phyloP scores from a whole-genome alignment of 2,329 filamentous ascomycete genomes.

The Paecilomyces fulvus region DNA sequence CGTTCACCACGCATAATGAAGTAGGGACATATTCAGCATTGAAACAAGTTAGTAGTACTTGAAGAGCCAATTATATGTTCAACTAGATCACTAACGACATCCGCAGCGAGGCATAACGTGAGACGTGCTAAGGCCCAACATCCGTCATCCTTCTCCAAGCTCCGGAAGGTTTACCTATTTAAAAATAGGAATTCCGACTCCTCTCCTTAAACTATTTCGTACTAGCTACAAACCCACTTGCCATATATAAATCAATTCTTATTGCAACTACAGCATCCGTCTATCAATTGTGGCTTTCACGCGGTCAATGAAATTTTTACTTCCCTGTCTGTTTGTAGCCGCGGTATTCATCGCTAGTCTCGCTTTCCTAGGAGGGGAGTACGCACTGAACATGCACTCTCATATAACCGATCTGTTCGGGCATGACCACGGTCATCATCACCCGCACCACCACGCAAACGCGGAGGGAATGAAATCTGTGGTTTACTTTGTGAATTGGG shows the following conservation, averaged over 20 bases:
- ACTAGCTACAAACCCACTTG: not conserved
- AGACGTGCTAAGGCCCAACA: not conserved
- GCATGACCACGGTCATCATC: not conserved
- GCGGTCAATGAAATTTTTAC: not conserved
- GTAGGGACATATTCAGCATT: not conserved
- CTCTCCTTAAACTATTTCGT: not conserved
- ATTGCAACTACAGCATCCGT: not conserved
- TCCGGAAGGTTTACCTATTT: not conserved
- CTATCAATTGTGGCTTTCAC: not conserved
- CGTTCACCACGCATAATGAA: not conserved
- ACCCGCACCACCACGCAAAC: not conserved
- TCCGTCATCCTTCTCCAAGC: no score
- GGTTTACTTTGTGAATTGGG: slow-evolving; percentile 39
- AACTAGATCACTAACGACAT: not conserved
- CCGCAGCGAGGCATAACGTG: not conserved
- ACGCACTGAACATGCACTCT: not conserved
- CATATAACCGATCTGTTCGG: not conserved
- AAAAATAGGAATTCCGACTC: not conserved
- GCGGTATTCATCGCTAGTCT: not conserved
- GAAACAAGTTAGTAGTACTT: not conserved
- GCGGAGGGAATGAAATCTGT: slow-evolving; percentile 24
- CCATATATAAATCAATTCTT: not conserved
- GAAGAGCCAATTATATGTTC: not conserved
- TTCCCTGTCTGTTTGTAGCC: not conserved
- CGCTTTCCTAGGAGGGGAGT: not conserved